Conservation (phyloP, 1,284 basidiomycete species). For the Porogramme epimiltina region DNA sequence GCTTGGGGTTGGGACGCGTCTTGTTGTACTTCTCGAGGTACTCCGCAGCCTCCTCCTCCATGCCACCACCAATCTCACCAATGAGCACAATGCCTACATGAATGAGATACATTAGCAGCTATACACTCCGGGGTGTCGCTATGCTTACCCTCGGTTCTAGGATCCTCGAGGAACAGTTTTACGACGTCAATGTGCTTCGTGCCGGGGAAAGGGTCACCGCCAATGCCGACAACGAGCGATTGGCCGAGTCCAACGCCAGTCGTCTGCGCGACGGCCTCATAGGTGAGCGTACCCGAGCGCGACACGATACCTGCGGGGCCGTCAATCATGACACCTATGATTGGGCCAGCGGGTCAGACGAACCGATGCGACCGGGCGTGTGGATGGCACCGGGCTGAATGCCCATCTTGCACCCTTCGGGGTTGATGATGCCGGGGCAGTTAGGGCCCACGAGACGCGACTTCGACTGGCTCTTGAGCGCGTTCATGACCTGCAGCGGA, state of each 20-base stretch:
- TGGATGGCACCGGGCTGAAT: constrained; percentile 99
- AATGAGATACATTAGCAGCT: neutral
- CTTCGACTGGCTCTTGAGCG: constrained; percentile 91
- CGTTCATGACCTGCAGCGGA: constrained; percentile 78
- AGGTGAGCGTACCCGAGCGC: constrained; percentile 92
- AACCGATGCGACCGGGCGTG: constrained; percentile 91
- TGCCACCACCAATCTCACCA: constrained; percentile 98
- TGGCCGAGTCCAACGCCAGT: constrained; percentile 96
- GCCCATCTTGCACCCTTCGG: constrained; percentile 98
- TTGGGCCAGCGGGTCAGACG: constrained; percentile 20
- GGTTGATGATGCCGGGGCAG: constrained; percentile 98
- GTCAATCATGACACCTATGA: neutral
- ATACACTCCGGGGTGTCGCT: neutral
- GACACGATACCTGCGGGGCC: constrained; percentile 84
- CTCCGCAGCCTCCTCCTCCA: constrained; percentile 99
- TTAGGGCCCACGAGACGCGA: constrained; percentile 96
- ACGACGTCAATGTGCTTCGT: constrained; percentile 95
- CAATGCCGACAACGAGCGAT: constrained; percentile 96
- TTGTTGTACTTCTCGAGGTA: constrained; percentile 95
- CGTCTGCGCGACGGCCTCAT: constrained; percentile 93
- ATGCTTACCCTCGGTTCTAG: constrained; percentile 79
- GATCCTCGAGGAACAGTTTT: constrained; percentile 95
- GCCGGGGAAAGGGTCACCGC: constrained; percentile 98
- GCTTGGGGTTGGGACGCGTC: constrained; percentile 86
- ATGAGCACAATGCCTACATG: constrained; percentile 90